phyloP scores from a whole-genome alignment of 805 yeast genomes.

The Ogataea zsoltii region DNA sequence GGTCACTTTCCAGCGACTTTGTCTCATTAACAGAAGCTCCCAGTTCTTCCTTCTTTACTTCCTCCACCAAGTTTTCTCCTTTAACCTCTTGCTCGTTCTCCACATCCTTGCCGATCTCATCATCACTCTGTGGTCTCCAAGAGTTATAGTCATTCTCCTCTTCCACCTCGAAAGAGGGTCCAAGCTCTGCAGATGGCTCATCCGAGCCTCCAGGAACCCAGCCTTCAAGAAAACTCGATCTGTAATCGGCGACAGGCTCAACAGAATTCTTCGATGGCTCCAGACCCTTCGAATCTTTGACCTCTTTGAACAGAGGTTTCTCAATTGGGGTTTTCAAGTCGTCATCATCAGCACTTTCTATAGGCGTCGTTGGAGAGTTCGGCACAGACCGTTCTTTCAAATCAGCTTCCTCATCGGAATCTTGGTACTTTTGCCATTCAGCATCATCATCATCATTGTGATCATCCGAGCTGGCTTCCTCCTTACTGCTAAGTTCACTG shows the following conservation, averaged over 20 bases:
- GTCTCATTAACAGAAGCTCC: neutral
- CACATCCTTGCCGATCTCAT: neutral
- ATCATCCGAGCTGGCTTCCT: neutral
- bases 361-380: no score
- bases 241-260: neutral
- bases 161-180: neutral
- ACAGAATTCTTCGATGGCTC: no score
- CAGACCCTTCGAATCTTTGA: no score
- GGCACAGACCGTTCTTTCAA: no score
- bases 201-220: constrained; percentile 6
- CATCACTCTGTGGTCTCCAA: neutral
- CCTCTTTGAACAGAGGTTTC: no score
- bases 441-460: neutral
- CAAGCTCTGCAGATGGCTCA: neutral
- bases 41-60: neutral
- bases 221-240: constrained; percentile 2
- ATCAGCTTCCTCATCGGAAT: no score
- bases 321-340: no score
- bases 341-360: no score
- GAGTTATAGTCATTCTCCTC: neutral
- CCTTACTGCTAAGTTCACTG: constrained; percentile 1
- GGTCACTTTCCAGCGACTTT: neutral
- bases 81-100: neutral
- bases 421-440: neutral
- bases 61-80: neutral